Evolutionary conservation across 305 asterid genomes (phyloP), one percentile per base, ranked within the genome.

Genomic region (Fraxinus albicans): DNA sequence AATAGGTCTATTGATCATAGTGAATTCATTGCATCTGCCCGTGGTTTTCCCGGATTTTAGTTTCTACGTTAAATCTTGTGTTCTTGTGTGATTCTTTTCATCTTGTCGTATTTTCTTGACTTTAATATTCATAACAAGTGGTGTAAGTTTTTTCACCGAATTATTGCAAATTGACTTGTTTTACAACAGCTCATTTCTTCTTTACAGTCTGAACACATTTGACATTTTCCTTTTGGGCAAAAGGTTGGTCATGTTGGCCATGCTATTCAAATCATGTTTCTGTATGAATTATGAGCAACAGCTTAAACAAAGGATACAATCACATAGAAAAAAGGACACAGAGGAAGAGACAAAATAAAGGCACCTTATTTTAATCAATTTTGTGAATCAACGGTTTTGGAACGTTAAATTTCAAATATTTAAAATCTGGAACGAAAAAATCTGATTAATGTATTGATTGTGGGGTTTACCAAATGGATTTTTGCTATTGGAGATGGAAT

Each of bases 401-500:
- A 84, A 87, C 89, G 91, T 90, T 88, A 67, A 79, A 60, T 84
- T 65, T 73, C 13, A 17, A 7, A 77, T 13, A 79, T 82, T 50
- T 58, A 83, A 86, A 80, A 50, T 53, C 33, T 33, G 27, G 82
- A 77, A 25, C 55, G 77, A 77, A 77, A 81, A 19, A 1, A 81
- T 3, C 73, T 63, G 42, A 75, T 75, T 84, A 86, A 76, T 82
- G 42, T 82, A 73, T 25, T 67, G 77, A 73, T 63, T 76, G 84
- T 79, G 88, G 87, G 88, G 79, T 78, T 58, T 76, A 31, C 69
- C 79, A 86, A 79, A 69, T 89, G 91, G 92, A 86, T 17, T 88
- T 88, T 79, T 83, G 89, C 87, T 78, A 79, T 84, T 89, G 93
- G 86, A 87, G 87, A 88, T 82, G 86, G 91, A 91, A 90, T 86